Percentiles rank a stretch among this genome's conserved stretches.
Evolutionary conservation across 2,329 filamentous ascomycete species (phyloP).

Genomic region (Blumeria hordei): DNA sequence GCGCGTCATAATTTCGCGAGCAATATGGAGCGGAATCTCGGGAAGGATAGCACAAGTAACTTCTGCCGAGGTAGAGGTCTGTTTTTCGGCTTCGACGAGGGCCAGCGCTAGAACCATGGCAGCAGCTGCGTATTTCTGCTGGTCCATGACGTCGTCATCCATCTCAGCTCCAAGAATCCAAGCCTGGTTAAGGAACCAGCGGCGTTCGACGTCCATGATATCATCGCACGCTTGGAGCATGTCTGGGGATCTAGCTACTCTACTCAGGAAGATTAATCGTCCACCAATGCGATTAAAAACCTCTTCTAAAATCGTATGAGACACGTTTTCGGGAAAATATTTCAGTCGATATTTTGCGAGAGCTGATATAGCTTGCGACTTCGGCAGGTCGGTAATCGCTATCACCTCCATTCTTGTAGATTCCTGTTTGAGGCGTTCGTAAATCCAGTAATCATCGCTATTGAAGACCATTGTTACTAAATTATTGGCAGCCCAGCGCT

Average conservation of each 20-base stretch:
- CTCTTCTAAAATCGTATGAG: slow-evolving; percentile 34
- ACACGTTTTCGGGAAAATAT: slow-evolving; percentile 37
- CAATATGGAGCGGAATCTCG: slow-evolving; percentile 55
- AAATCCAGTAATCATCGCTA: slow-evolving; percentile 96
- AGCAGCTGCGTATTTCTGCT: slow-evolving; percentile 85
- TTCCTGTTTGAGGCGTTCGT: slow-evolving; percentile 77
- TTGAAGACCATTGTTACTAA: slow-evolving; percentile 87
- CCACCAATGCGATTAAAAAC: slow-evolving; percentile 78
- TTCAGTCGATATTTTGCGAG: slow-evolving; percentile 57
- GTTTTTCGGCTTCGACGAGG: slow-evolving; percentile 45
- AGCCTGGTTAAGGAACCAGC: slow-evolving; percentile 59
- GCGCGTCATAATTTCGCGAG: slow-evolving; percentile 82
- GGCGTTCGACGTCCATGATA: slow-evolving; percentile 48
- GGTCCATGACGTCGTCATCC: slow-evolving; percentile 97
- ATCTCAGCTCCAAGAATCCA: slow-evolving; percentile 52
- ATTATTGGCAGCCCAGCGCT: slow-evolving; percentile 85
- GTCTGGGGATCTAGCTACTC: slow-evolving; percentile 64
- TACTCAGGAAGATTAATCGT: slow-evolving; percentile 64
- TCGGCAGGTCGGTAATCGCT: slow-evolving; percentile 61
- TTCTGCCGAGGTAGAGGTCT: slow-evolving; percentile 1
- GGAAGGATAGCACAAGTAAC: slow-evolving; percentile 30
- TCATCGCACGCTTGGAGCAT: slow-evolving; percentile 58
- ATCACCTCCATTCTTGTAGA: slow-evolving; percentile 90
- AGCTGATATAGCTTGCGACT: slow-evolving; percentile 50
- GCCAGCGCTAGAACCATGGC: slow-evolving; percentile 85